A percentile compares a stretch with the other conserved stretches of the same genome.
Conservation (phyloP, 2,329 filamentous ascomycete genomes). For the Fusarium floridanum region DNA sequence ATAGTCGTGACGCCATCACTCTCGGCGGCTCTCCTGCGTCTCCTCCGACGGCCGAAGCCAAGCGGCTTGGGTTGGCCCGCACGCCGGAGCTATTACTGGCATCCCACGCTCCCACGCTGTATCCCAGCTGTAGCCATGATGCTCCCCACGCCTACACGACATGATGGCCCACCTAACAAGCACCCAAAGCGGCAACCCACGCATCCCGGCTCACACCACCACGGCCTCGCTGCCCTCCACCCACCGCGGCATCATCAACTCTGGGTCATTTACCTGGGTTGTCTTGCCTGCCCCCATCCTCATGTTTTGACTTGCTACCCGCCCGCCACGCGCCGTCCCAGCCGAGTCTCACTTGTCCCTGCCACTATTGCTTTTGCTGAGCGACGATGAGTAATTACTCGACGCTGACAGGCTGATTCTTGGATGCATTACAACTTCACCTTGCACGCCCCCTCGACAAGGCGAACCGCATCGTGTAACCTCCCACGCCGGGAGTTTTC, state of each 20-base stretch:
- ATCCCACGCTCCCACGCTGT: conserved; percentile 33
- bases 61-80: conserved; percentile 17
- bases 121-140: conserved; percentile 34
- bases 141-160: conserved; percentile 36
- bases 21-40: conserved; percentile 9
- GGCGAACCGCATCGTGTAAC: conserved; percentile 36
- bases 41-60: conserved; percentile 25
- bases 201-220: conserved; percentile 41
- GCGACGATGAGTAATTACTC: conserved; percentile 53
- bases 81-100: conserved; percentile 12
- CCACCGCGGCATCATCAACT: conserved; percentile 30
- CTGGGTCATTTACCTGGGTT: conserved; percentile 21
- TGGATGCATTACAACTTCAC: conserved; percentile 34
- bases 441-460: conserved; percentile 41
- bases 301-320: conserved; percentile 25
- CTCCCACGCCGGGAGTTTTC: conserved; percentile 27
- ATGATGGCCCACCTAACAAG: conserved; percentile 35
- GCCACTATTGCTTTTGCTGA: conserved; percentile 29
- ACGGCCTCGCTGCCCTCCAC: conserved; percentile 12
- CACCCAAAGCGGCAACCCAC: conserved; percentile 28
- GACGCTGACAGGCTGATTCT: conserved; percentile 50
- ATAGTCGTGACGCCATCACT: conserved; percentile 44
- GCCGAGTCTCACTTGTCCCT: conserved; percentile 38
- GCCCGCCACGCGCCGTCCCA: conserved; percentile 24
- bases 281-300: conserved; percentile 29